Base-by-base conservation (phyloP, 208 protist species). In the Leishmania aethiopica region DNA sequence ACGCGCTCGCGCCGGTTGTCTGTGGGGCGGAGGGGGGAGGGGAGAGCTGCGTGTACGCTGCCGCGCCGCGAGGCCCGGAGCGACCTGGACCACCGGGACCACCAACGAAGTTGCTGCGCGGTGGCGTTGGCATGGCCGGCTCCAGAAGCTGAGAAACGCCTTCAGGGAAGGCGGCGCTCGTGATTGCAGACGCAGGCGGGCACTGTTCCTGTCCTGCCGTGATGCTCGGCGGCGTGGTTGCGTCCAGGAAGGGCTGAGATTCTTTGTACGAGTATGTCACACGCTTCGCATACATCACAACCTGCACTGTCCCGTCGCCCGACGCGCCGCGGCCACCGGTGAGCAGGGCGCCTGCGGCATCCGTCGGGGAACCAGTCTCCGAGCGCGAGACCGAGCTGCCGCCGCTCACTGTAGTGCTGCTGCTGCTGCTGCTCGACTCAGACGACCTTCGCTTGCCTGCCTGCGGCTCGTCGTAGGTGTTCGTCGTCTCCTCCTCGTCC, bases 41-140 rank as follows among this genome's bases (percentile, higher is more conserved):
- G 3, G 84, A 87, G 66, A 47, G 45, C 47, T 77, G 78, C 47
- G 67, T 37, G 67, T 81, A 66, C 28, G 83, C 51, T 40, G 35
- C 69, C 32, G 11, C 25, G 37, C 69, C 79, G 67, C 4, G 57
- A 70, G 47, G 59, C 3, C 64, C 70, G 17, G 75, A 62, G 49
- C 84, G 78, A 35, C 81, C 79, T 7, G 87, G 87, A 1, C 87
- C 87, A 42, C 87, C 87, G 0, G 87, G 87, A 6, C 87, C 87
- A 45, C 86, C 83, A 25, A 79, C 67, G 49, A 80, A 71, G 60
- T 86, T 83, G 72, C 78, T 86, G 73, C 75, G 86, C 47, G 69
- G 53, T 60, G 67, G 49, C 35, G 73, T 67, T 19, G 69, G 37
- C 10, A 64, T 45, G 53, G 59, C 17, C 2, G 60, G 37, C 22